Conservation (phyloP, 306 rosid species). For the Medicago lupulina region DNA sequence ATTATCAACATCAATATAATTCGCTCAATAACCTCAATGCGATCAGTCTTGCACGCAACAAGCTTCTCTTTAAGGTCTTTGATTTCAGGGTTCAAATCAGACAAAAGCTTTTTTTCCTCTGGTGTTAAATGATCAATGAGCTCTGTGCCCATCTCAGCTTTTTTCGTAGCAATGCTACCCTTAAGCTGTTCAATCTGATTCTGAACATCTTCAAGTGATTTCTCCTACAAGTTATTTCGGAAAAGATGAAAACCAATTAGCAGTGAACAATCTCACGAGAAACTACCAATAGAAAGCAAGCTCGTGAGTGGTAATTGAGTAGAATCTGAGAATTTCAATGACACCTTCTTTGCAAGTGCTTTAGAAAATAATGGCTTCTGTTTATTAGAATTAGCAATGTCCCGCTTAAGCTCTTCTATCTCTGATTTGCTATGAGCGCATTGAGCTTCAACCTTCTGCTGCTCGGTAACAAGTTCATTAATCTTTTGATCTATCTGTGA, state of each 20-base stretch:
- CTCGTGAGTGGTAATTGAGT: not conserved
- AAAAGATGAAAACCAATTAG: constrained; percentile 36
- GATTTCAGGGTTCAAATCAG: constrained; percentile 91
- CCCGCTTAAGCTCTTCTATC: constrained; percentile 84
- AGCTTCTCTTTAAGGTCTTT: constrained; percentile 83
- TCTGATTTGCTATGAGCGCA: constrained; percentile 75
- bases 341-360: constrained; percentile 83
- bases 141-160: constrained; percentile 93
- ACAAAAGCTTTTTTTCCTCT: constrained; percentile 81
- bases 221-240: constrained; percentile 68
- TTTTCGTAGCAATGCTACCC: constrained; percentile 81
- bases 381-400: constrained; percentile 84
- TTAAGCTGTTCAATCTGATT: constrained; percentile 86
- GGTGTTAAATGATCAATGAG: constrained; percentile 93
- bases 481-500: constrained; percentile 88
- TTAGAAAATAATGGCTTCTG: constrained; percentile 70
- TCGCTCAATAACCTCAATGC: constrained; percentile 74
- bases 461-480: constrained; percentile 83
- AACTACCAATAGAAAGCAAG: constrained; percentile 19
- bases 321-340: constrained; percentile 28
- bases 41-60: constrained; percentile 81
- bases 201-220: constrained; percentile 81
- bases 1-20: constrained; percentile 4
- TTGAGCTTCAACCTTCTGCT: constrained; percentile 92
- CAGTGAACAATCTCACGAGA: constrained; percentile 20